Percentiles rank a stretch among this genome's conserved stretches.
phyloP scores from a whole-genome alignment of 192 early-diverging fungal species.

The Phycomyces nitens region DNA sequence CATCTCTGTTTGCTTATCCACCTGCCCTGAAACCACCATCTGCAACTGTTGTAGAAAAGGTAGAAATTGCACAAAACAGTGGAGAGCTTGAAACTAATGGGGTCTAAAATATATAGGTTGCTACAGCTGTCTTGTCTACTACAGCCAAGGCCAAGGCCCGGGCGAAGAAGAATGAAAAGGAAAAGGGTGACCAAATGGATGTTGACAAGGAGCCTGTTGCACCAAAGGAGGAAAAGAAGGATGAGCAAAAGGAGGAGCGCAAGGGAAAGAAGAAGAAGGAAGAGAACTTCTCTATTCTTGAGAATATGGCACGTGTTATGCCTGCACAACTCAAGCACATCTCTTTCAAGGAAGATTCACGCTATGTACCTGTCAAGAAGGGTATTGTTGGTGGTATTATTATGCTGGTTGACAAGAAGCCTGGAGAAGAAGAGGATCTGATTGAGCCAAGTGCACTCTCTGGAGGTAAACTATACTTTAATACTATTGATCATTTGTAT shows the following conservation, averaged over 20 bases:
- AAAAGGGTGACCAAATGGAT: constrained; percentile 59
- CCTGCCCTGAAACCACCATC: constrained; percentile 79
- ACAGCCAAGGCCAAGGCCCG: constrained; percentile 89
- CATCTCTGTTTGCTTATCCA: constrained; percentile 92
- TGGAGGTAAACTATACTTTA: constrained; percentile 17
- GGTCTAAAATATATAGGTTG: too few species aligned
- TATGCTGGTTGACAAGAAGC: constrained; percentile 75
- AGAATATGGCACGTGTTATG: constrained; percentile 86
- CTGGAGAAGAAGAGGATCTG: constrained; percentile 78
- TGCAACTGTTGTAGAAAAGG: constrained; percentile 76
- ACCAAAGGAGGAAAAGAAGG: constrained; percentile 54
- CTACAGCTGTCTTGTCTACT: constrained; percentile 93
- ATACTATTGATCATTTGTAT: constrained; percentile 12
- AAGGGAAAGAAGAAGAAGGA: constrained; percentile 75
- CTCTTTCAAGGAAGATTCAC: constrained; percentile 76
- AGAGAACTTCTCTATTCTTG: constrained; percentile 67
- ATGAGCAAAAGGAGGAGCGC: constrained; percentile 52
- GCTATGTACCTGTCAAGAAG: constrained; percentile 89
- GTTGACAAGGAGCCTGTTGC: constrained; percentile 24
- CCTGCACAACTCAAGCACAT: constrained; percentile 86
- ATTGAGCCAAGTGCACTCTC: constrained; percentile 55
- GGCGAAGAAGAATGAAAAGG: constrained; percentile 77
- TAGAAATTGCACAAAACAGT: too few species aligned
- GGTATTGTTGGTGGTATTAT: constrained; percentile 77
- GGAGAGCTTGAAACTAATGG: too few species aligned